Evolutionary conservation across 1,284 basidiomycete species (phyloP).

Genomic region (Fistulinella cinereoalba): DNA sequence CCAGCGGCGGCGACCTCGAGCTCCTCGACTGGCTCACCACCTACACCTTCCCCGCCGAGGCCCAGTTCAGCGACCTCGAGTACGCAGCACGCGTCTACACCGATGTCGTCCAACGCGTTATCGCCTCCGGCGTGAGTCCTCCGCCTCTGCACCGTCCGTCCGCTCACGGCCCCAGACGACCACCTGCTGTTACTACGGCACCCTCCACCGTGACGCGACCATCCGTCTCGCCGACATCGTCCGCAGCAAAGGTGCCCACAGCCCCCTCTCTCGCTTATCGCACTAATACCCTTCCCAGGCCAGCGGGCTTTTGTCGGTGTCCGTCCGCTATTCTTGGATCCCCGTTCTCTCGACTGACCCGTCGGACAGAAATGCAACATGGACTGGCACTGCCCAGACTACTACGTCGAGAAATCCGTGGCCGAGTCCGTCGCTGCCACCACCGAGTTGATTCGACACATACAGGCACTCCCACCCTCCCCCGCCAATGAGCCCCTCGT

Average conservation of each 20-base stretch:
- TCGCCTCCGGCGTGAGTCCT: conserved; percentile 70
- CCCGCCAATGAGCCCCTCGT: conserved; percentile 54
- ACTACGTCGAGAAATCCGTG: conserved; percentile 70
- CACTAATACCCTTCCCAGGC: conserved; percentile 42
- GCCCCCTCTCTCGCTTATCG: background rate
- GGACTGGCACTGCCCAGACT: conserved; percentile 67
- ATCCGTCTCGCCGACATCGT: conserved; percentile 79
- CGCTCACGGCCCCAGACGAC: conserved; percentile 60
- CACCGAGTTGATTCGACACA: conserved; percentile 62
- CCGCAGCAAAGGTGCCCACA: conserved; percentile 53
- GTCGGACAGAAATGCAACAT: conserved; percentile 93
- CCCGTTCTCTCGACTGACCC: no score
- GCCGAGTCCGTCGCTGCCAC: conserved; percentile 61
- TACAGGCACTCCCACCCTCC: conserved; percentile 49
- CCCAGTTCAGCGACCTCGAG: conserved; percentile 56
- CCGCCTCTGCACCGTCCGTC: background rate
- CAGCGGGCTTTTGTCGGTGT: conserved; percentile 86
- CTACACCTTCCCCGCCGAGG: conserved; percentile 88
- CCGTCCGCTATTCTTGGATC: conserved; percentile 31
- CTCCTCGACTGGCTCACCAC: conserved; percentile 87
- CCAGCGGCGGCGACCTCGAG: conserved; percentile 70
- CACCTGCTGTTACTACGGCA: conserved; percentile 89
- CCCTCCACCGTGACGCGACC: conserved; percentile 77
- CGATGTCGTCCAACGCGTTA: conserved; percentile 68
- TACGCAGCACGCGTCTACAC: conserved; percentile 74